Evolutionary conservation across 2,329 filamentous ascomycete species (phyloP).

Genomic region (Cladosporium velox): DNA sequence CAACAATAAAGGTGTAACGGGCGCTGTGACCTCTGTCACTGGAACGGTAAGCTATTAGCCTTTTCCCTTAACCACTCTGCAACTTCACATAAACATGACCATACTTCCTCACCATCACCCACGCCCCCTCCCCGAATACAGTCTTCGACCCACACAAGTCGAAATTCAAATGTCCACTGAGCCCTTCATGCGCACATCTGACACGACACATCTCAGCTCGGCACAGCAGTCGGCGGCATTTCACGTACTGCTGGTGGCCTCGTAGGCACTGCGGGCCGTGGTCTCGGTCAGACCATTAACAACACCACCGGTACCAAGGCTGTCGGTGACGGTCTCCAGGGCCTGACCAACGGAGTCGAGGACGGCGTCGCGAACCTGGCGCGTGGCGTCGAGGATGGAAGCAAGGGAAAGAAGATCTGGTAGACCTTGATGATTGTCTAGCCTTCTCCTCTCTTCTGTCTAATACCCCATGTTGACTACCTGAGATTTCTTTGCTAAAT

Average conservation of each 20-base stretch:
- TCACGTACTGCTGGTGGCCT: slow-evolving; percentile 56
- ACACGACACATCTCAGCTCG: slow-evolving; percentile 28
- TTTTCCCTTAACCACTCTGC: neutral
- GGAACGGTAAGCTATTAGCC: slow-evolving; percentile 46
- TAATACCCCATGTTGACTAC: neutral
- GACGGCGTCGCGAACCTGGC: slow-evolving; percentile 41
- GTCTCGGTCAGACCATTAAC: slow-evolving; percentile 47
- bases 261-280: slow-evolving; percentile 49
- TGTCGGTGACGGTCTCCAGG: slow-evolving; percentile 44
- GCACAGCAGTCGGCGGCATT: slow-evolving; percentile 56
- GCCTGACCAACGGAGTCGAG: slow-evolving; percentile 46
- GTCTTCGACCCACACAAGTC: neutral
- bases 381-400: slow-evolving; percentile 46
- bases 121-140: neutral
- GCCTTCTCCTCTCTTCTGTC: neutral
- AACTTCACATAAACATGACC: neutral
- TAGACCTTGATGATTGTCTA: neutral
- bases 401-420: slow-evolving; percentile 44
- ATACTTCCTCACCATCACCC: neutral
- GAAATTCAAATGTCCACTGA: neutral
- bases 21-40: slow-evolving; percentile 57
- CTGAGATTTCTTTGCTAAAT: neutral
- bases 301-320: slow-evolving; percentile 47
- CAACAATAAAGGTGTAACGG: slow-evolving; percentile 48
- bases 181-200: neutral